Percentiles rank a stretch among this genome's conserved stretches.
Evolutionary conservation across 208 protist species (phyloP).

Genomic region (Entamoeba moshkovskii): DNA sequence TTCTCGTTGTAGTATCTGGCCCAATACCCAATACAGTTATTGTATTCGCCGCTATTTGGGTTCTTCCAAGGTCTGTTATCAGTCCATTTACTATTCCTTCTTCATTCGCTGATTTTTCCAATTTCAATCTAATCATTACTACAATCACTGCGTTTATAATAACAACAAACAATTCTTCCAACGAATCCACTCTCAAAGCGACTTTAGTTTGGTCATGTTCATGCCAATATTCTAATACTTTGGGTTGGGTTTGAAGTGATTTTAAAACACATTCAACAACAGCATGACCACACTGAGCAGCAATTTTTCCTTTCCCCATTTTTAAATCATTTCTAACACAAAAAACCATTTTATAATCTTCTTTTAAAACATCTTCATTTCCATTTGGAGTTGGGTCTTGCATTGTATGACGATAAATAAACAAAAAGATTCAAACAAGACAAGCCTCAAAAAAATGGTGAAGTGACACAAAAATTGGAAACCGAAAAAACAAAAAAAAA

Average conservation of each 20-base stretch:
- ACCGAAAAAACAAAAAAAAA: too few relatives aligned
- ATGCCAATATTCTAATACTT: slow-evolving; percentile 31
- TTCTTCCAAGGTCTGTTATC: slow-evolving; percentile 66
- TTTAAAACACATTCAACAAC: slow-evolving; percentile 61
- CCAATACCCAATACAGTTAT: slow-evolving; percentile 62
- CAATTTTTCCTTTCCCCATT: slow-evolving; percentile 81
- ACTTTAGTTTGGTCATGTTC: slow-evolving; percentile 36
- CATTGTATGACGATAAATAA: too few relatives aligned
- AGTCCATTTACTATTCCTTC: slow-evolving; percentile 49
- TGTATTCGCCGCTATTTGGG: slow-evolving; percentile 67
- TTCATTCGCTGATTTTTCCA: slow-evolving; percentile 39
- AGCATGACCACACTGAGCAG: slow-evolving; percentile 77
- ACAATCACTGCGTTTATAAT: background rate
- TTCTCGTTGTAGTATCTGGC: slow-evolving; percentile 31
- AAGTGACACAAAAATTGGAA: too few relatives aligned
- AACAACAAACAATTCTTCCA: slow-evolving; percentile 48
- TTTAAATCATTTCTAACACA: slow-evolving; percentile 71
- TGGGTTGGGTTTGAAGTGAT: slow-evolving; percentile 15
- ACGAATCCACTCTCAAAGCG: slow-evolving; percentile 48
- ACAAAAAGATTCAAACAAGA: too few relatives aligned
- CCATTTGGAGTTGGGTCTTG: too few relatives aligned
- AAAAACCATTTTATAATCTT: slow-evolving; percentile 62
- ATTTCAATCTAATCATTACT: background rate
- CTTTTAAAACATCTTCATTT: too few relatives aligned
- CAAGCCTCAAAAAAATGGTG: too few relatives aligned